These are phyloP conservation scores for Leptographium flavum DNA, from an alignment of 2,329 filamentous ascomycete species.

Conservation along the genomic window DNA sequence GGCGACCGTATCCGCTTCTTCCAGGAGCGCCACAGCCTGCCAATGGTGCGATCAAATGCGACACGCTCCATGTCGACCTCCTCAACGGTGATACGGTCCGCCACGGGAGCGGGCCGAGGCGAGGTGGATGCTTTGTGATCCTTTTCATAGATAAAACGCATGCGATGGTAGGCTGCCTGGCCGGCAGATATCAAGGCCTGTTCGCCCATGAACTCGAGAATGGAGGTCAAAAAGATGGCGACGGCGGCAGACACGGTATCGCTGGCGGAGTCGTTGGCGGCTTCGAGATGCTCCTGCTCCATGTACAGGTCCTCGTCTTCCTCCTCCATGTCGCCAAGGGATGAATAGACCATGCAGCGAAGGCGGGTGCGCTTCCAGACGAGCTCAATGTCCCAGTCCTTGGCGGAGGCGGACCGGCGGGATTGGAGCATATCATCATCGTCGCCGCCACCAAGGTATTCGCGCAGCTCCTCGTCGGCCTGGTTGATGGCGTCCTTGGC, in stretches of 20 bases:
- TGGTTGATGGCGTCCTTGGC: slow-evolving; percentile 47
- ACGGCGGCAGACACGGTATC: slow-evolving; percentile 76
- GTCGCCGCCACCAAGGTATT: slow-evolving; percentile 69
- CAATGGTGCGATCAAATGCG: slow-evolving; percentile 76
- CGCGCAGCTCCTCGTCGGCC: slow-evolving; percentile 42
- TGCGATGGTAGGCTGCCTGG: slow-evolving; percentile 63
- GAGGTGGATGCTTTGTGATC: slow-evolving; percentile 38
- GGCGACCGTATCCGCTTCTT: slow-evolving; percentile 65
- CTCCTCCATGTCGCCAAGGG: slow-evolving; percentile 91
- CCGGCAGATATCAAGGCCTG: slow-evolving; percentile 78
- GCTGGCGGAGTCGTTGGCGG: slow-evolving; percentile 40
- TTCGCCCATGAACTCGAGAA: slow-evolving; percentile 88
- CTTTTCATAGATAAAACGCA: slow-evolving; percentile 43
- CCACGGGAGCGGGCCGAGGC: slow-evolving; percentile 27
- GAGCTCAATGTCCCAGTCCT: slow-evolving; percentile 77
- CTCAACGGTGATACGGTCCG: slow-evolving; percentile 65
- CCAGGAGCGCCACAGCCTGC: slow-evolving; percentile 88
- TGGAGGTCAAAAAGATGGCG: slow-evolving; percentile 89
- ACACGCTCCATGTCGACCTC: slow-evolving; percentile 88
- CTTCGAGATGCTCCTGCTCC: slow-evolving; percentile 60
- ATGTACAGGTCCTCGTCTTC: slow-evolving; percentile 89
- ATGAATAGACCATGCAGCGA: slow-evolving; percentile 96
- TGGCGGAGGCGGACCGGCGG: slow-evolving; percentile 33
- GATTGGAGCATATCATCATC: slow-evolving; percentile 54
- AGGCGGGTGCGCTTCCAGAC: slow-evolving; percentile 89